Evolutionary conservation across 176 grass and related monocot species (phyloP), one percentile per base, ranked within the genome.

Genomic region (Paspalum notatum): DNA sequence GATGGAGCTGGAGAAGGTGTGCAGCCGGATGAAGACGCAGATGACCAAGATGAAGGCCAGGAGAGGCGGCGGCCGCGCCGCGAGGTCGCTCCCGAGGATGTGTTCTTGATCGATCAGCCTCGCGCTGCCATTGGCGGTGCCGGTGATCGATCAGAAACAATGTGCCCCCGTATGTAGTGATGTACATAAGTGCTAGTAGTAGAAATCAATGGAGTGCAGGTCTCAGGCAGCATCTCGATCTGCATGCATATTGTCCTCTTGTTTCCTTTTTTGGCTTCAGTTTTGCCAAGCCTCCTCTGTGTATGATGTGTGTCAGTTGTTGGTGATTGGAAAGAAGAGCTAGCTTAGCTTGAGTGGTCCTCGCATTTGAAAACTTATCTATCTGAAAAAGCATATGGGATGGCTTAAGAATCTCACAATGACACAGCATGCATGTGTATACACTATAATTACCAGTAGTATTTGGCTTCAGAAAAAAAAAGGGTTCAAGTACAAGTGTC

Each of bases 1-100:
- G 32, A 91, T 93, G 85, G 89, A 99, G 75, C 86, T 99, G 64
- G 93, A 99, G 82, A 96, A 91, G 50, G 80, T 93, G 10, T 99
- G 93, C 72, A 86, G 84, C 72, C 85, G 88, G 87, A 91, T 99
- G 89, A 88, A 96, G 82, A 84, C 75, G 68, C 93, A 93, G 86
- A 93, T 99, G 93, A 78, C 73, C 78, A 99, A 93, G 87, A 91
- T 93, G 82, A 99, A 93, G 60, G 48, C 61, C 10, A 86, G 57
- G 80, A 78, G 68, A 55, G 20, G 49, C n/a, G 62, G 32, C 74
- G 72, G 21, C 40, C 56, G 22, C 74, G 70, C 20, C 43, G 66
- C 91, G 1, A 93, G 87, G 64, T 91, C 97, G 68, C 91, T 99
- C 2, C 97, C 97, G 68, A 95, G 77, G 76, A 94, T 99, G 81